Conservation (phyloP, 2,329 filamentous ascomycete species). For the Diplocarpon mali region DNA sequence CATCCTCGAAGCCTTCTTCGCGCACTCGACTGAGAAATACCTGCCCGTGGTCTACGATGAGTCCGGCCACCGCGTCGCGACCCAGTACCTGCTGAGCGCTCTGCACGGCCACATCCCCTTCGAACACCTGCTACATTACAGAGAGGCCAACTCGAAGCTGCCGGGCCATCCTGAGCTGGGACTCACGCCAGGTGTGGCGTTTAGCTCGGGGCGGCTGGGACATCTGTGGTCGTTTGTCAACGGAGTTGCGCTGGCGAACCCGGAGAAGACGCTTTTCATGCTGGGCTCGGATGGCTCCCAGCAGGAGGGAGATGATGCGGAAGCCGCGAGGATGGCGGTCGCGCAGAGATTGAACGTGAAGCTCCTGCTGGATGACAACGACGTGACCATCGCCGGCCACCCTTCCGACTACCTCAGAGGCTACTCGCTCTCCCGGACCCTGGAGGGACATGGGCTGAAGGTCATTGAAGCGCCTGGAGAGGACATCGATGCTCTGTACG, state of each 20-base stretch:
- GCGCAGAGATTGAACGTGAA: slow-evolving; percentile 30
- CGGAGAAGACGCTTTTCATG: slow-evolving; percentile 29
- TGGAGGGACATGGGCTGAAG: slow-evolving; percentile 29
- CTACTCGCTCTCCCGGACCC: slow-evolving; percentile 26
- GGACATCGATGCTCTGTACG: slow-evolving; percentile 29
- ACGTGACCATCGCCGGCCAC: slow-evolving; percentile 32
- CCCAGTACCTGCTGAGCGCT: slow-evolving; percentile 30
- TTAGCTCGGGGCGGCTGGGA: slow-evolving; percentile 31
- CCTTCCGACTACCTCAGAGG: slow-evolving; percentile 31
- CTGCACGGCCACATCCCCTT: slow-evolving; percentile 29
- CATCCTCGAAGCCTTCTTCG: slow-evolving; percentile 29
- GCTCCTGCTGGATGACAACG: slow-evolving; percentile 31
- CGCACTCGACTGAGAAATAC: slow-evolving; percentile 26
- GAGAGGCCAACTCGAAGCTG: slow-evolving; percentile 30
- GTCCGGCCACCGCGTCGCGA: slow-evolving; percentile 31
- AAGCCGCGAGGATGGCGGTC: slow-evolving; percentile 30
- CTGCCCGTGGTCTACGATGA: slow-evolving; percentile 30
- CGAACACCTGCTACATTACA: slow-evolving; percentile 32
- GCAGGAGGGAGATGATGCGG: slow-evolving; percentile 32
- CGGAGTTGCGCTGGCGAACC: slow-evolving; percentile 29
- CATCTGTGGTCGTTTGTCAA: slow-evolving; percentile 32
- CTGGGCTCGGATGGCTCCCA: slow-evolving; percentile 32
- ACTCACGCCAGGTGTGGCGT: slow-evolving; percentile 30
- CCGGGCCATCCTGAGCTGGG: slow-evolving; percentile 32
- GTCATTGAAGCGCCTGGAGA: slow-evolving; percentile 29